Conservation (phyloP, 805 yeast species). For the Lipomyces orientalis region DNA sequence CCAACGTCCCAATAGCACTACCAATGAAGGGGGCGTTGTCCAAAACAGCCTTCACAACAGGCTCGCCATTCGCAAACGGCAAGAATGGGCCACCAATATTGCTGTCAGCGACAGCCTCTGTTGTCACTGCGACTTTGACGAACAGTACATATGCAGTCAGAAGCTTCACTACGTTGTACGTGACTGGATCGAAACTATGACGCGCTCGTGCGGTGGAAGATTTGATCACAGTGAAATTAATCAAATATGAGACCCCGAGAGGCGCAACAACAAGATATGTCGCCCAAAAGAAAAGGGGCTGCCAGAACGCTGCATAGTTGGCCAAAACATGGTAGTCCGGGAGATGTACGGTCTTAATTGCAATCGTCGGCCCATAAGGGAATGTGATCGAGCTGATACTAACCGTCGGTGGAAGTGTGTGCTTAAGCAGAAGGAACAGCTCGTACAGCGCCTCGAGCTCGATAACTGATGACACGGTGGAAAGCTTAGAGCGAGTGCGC, state of each 20-base stretch:
- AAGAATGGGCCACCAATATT: slow-evolving; percentile 36
- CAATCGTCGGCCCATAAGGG: slow-evolving; percentile 14
- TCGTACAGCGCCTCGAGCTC: slow-evolving; percentile 15
- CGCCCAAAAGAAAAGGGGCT: slow-evolving; percentile 42
- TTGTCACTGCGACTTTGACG: slow-evolving; percentile 44
- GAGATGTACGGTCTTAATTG: slow-evolving; percentile 13
- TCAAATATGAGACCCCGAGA: slow-evolving; percentile 40
- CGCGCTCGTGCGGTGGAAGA: slow-evolving; percentile 26
- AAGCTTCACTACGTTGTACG: slow-evolving; percentile 30
- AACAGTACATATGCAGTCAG: slow-evolving; percentile 50
- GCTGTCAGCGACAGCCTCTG: slow-evolving; percentile 20
- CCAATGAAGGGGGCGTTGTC: slow-evolving; percentile 29
- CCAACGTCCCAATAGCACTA: slow-evolving; percentile 21
- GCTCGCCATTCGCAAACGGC: slow-evolving; percentile 54
- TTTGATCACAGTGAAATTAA: slow-evolving; percentile 45
- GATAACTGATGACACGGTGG: slow-evolving; percentile 22
- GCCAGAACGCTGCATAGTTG: slow-evolving; percentile 38
- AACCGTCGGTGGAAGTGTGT: slow-evolving; percentile 12
- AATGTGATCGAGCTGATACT: slow-evolving; percentile 6
- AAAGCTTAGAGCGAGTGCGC: slow-evolving; percentile 23
- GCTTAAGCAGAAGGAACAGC: slow-evolving; percentile 11
- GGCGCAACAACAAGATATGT: slow-evolving; percentile 41
- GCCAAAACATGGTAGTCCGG: slow-evolving; percentile 30
- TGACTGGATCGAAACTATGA: slow-evolving; percentile 36
- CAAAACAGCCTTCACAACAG: slow-evolving; percentile 19